A percentile compares a stretch with the other conserved stretches of the same genome.
These are phyloP conservation scores for Phytophthora constricta DNA, from an alignment of 352 stramenopile species.

Conservation along the genomic window DNA sequence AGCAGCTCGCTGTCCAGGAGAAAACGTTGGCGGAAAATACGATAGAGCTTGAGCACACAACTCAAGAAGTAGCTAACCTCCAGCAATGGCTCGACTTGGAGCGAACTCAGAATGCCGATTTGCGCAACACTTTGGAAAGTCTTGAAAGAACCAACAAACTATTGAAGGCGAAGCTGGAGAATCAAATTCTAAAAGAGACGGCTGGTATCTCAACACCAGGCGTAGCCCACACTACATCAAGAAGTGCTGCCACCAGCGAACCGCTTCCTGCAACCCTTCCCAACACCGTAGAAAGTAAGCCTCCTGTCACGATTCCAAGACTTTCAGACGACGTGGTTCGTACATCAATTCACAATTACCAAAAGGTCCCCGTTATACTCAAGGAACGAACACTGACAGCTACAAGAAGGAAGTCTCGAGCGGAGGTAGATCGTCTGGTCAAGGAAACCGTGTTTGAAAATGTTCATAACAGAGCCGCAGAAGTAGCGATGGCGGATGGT, in stretches of 20 bases:
- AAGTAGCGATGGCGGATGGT: background rate
- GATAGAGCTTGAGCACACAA: conserved; percentile 65
- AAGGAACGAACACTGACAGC: conserved; percentile 21
- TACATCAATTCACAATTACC: background rate
- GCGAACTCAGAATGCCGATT: conserved; percentile 32
- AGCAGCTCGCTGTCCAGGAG: conserved; percentile 64
- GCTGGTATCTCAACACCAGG: conserved; percentile 14
- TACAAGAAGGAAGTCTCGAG: conserved; percentile 12
- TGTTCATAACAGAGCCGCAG: background rate
- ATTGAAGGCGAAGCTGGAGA: conserved; percentile 62
- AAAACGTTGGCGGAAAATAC: conserved; percentile 65
- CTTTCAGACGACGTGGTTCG: background rate
- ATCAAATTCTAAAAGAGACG: conserved; percentile 75
- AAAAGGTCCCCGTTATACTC: background rate
- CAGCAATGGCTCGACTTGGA: conserved; percentile 44
- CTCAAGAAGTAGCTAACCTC: conserved; percentile 49
- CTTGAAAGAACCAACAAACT: conserved; percentile 68
- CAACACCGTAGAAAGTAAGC: too few species aligned
- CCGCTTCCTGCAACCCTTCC: background rate
- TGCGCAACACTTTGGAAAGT: conserved; percentile 55
- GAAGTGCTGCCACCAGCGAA: background rate
- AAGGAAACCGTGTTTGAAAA: conserved; percentile 4
- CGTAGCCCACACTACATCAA: background rate
- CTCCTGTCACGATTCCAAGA: background rate
- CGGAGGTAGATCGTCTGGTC: too few species aligned